phyloP scores from a whole-genome alignment of 495 filamentous ascomycete genomes.

The Hypoxylon subgilvum region DNA sequence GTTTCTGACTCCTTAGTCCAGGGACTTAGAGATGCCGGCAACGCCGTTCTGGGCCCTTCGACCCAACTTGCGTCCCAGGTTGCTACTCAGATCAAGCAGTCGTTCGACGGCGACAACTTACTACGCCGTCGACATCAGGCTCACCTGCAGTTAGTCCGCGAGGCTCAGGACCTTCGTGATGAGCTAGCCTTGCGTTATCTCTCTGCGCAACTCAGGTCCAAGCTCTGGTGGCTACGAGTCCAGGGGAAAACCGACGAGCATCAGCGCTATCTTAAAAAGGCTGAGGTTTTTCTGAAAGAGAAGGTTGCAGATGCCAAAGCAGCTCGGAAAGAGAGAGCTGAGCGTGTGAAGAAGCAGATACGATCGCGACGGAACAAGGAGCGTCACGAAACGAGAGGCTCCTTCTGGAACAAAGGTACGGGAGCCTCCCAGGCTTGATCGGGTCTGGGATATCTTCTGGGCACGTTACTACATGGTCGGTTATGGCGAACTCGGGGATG shows the following conservation, averaged over 20 bases:
- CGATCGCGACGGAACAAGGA: slow-evolving; percentile 32
- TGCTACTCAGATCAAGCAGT: slow-evolving; percentile 31
- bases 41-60: slow-evolving; percentile 30
- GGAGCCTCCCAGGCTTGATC: slow-evolving; percentile 16
- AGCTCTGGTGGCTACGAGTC: slow-evolving; percentile 55
- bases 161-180: slow-evolving; percentile 39
- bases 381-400: slow-evolving; percentile 22
- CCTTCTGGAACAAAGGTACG: slow-evolving; percentile 34
- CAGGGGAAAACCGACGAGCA: slow-evolving; percentile 51
- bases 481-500: slow-evolving; percentile 30
- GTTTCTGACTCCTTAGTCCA: slow-evolving; percentile 39
- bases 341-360: slow-evolving; percentile 32
- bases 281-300: slow-evolving; percentile 42
- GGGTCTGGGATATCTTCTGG: slow-evolving; percentile 2
- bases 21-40: slow-evolving; percentile 32
- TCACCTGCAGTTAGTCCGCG: slow-evolving; percentile 30
- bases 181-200: slow-evolving; percentile 44
- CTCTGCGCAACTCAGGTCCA: slow-evolving; percentile 51
- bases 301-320: slow-evolving; percentile 34
- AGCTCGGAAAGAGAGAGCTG: slow-evolving; percentile 31
- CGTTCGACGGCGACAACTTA: slow-evolving; percentile 31
- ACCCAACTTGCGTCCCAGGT: slow-evolving; percentile 28
- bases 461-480: slow-evolving; percentile 33
- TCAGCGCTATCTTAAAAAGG: slow-evolving; percentile 49
- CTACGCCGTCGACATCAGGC: slow-evolving; percentile 24